These are phyloP conservation scores for Populus nigra DNA, from an alignment of 345 rosid genomes.

Conservation along the genomic window DNA sequence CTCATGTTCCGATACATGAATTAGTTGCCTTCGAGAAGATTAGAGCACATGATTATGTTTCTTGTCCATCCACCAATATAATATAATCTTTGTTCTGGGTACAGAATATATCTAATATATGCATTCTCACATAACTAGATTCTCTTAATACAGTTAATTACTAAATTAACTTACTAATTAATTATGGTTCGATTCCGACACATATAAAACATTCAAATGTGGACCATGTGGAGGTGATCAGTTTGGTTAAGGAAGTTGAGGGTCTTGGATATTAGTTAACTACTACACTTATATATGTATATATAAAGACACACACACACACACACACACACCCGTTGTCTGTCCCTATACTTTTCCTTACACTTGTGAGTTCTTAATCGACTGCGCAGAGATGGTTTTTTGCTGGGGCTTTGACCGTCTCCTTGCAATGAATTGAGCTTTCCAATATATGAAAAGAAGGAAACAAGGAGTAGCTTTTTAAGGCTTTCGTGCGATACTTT, in stretches of 20 bases:
- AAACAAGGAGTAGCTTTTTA: background rate
- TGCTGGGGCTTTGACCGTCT: conserved; percentile 14
- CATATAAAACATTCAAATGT: conserved; percentile 3
- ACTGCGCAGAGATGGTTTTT: conserved; percentile 5
- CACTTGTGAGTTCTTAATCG: background rate
- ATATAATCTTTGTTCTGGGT: conserved; percentile 2
- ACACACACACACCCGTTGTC: no score
- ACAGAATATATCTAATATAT: conserved; percentile 22
- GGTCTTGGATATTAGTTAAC: no score
- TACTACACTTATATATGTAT: no score
- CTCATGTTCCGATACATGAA: conserved; percentile 11
- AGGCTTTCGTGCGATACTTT: conserved; percentile 12
- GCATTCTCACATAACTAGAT: conserved; percentile 17
- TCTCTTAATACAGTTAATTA: conserved; percentile 11
- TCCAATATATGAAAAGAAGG: background rate
- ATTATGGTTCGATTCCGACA: conserved; percentile 11
- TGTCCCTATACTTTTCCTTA: background rate
- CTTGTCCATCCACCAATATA: background rate
- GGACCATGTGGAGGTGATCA: background rate
- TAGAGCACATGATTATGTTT: conserved; percentile 10
- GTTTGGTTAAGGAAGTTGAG: background rate
- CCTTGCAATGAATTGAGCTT: conserved; percentile 20
- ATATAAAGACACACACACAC: no score
- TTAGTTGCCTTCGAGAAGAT: background rate
- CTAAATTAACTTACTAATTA: background rate